Base-by-base conservation (phyloP, 495 filamentous ascomycete species). In the Tuber aestivum region DNA sequence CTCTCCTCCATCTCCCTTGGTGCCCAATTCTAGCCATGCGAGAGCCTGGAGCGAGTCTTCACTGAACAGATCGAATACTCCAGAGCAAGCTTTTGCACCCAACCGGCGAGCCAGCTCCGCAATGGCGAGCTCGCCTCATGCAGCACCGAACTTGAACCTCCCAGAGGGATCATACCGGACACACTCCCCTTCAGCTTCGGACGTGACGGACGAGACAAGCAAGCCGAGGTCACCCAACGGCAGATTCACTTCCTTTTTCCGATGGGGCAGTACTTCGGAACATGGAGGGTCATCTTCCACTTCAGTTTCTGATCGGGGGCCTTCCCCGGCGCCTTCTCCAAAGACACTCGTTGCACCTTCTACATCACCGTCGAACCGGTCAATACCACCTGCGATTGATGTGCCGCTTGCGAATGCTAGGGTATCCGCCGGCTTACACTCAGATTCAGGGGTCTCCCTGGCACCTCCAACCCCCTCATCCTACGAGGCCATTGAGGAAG, bases 401-500 rank as follows among this genome's bases (percentile, higher is more conserved):
- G 79, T 84, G 42, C 83, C 84, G 70, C 86, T 83, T 75, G 82
- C 81, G 61, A 85, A 86, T 82, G 82, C 80, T 45, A 70, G 71
- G 40, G 45, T 65, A n/a, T 68, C 79, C 71, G 72, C 81, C 74
- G 72, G 77, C 16, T 41, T 84, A 72, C 78, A 78, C 50, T 80
- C 84, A 2, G 83, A 84, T 72, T 83, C 82, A 61, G 84, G 84
- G n/a, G 83, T 85, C 50, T 86, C 69, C 69, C 86, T 61, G 83
- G 84, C 73, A 78, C 86, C 80, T 70, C 82, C 82, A n/a, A 83
- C 85, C 80, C 70, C 86, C 85, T 74, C 86, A 85, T 78, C 86
- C 84, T 38, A 91, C 84, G 87, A 91, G 81, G 94, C 96, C 80
- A 89, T 99, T 86, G 94, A 97, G 86, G 92, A 93, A 80, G 95